Conservation (phyloP, 73 alveolate genomes). For the Uronychia setigera region DNA sequence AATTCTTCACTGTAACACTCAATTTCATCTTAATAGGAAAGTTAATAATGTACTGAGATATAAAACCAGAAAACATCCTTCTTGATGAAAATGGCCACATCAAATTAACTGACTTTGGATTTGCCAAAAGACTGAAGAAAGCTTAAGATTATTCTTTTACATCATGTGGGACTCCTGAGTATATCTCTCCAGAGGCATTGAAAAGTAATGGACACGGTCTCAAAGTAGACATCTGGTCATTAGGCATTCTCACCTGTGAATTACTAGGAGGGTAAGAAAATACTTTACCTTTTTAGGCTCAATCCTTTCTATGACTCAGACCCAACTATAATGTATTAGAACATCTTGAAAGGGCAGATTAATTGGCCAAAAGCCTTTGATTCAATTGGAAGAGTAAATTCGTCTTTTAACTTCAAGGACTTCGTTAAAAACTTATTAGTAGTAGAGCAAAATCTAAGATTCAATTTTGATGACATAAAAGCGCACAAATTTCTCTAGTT, state of each 20-base stretch:
- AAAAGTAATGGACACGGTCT: not conserved
- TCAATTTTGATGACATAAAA: not conserved
- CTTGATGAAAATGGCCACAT: conserved; percentile 77
- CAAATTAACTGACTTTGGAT: conserved; percentile 72
- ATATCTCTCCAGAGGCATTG: not conserved
- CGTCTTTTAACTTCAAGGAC: not conserved
- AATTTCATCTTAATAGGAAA: conserved; percentile 40
- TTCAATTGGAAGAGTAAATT: not conserved
- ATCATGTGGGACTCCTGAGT: not conserved
- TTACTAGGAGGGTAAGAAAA: not conserved
- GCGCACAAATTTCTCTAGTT: not conserved
- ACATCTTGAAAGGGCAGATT: not conserved
- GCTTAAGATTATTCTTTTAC: not conserved
- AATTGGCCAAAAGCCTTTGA: not conserved
- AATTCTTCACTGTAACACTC: conserved; percentile 66
- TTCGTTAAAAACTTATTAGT: not conserved
- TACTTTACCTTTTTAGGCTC: not conserved
- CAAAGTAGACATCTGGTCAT: not conserved
- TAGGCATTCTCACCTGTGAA: not conserved
- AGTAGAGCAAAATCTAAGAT: not conserved
- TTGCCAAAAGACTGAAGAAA: not conserved
- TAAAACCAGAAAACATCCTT: conserved; percentile 93
- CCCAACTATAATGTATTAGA: not conserved
- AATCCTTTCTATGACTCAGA: not conserved
- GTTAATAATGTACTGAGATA: conserved; percentile 83